A percentile compares a stretch with the other conserved stretches of the same genome.
phyloP scores from a whole-genome alignment of 2,329 filamentous ascomycete genomes.

The Pseudocercospora musae region DNA sequence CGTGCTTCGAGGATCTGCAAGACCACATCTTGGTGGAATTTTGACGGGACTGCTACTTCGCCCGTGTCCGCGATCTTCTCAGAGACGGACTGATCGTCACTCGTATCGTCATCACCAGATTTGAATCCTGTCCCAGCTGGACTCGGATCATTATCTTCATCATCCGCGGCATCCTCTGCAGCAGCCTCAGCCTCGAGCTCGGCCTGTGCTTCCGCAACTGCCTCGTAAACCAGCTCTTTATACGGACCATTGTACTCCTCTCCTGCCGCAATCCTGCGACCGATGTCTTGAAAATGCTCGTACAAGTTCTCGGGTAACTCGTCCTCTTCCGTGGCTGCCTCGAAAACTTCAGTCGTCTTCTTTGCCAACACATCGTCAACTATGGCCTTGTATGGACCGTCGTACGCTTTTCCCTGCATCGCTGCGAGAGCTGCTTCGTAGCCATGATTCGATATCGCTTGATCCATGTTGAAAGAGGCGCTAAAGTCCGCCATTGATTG shows the following conservation, averaged over 20 bases:
- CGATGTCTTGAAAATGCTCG: neutral
- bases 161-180: neutral
- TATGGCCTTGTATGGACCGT: neutral
- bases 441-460: neutral
- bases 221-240: slow-evolving; percentile 3
- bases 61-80: too few relatives aligned
- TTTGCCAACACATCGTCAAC: neutral
- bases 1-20: neutral
- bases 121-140: neutral
- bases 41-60: neutral
- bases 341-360: neutral
- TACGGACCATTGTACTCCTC: slow-evolving; percentile 4
- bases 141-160: neutral
- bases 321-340: neutral
- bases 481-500: neutral
- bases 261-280: neutral
- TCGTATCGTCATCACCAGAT: neutral
- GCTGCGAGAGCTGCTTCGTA: neutral
- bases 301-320: neutral
- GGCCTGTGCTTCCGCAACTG: neutral
- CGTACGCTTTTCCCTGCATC: neutral
- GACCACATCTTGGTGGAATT: neutral
- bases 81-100: too few relatives aligned
- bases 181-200: neutral
- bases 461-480: slow-evolving; percentile 4